Conservation (phyloP, 805 yeast genomes). For the Pichia gijzeniarum region DNA sequence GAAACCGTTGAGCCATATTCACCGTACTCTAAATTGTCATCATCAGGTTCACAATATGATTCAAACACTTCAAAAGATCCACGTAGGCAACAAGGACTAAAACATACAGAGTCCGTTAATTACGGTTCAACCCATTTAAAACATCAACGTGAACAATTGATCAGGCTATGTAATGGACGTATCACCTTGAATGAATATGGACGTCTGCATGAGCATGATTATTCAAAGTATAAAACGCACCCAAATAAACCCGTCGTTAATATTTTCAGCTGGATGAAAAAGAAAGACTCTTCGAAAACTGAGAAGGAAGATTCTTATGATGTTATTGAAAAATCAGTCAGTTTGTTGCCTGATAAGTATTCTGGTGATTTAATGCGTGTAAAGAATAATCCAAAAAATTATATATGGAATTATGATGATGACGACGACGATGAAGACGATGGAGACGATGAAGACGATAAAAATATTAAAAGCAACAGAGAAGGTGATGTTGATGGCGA, state of each 20-base stretch:
- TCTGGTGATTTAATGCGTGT: slow-evolving; percentile 29
- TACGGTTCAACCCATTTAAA: slow-evolving; percentile 19
- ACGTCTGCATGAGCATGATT: slow-evolving; percentile 31
- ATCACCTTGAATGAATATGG: slow-evolving; percentile 27
- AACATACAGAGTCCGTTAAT: slow-evolving; percentile 25
- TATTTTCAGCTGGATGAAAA: slow-evolving; percentile 30
- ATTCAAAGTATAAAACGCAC: slow-evolving; percentile 28
- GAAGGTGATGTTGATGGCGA: not conserved
- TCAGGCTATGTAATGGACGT: slow-evolving; percentile 25
- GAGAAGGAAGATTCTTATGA: slow-evolving; percentile 22
- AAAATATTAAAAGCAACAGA: slow-evolving; percentile 1
- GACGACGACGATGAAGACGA: slow-evolving; percentile 24
- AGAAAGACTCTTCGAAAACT: slow-evolving; percentile 21
- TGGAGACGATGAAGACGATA: slow-evolving; percentile 11
- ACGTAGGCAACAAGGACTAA: slow-evolving; percentile 12
- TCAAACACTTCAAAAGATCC: slow-evolving; percentile 3
- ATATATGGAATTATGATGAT: slow-evolving; percentile 35
- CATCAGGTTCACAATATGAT: not conserved
- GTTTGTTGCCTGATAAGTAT: slow-evolving; percentile 33
- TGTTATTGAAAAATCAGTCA: slow-evolving; percentile 29
- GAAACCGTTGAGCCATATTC: not conserved
- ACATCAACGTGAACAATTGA: slow-evolving; percentile 23
- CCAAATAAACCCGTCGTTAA: slow-evolving; percentile 24
- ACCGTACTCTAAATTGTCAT: not conserved
- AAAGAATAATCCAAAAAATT: slow-evolving; percentile 33